Conservation (phyloP, 805 yeast genomes). For the Wickerhamia fluorescens region DNA sequence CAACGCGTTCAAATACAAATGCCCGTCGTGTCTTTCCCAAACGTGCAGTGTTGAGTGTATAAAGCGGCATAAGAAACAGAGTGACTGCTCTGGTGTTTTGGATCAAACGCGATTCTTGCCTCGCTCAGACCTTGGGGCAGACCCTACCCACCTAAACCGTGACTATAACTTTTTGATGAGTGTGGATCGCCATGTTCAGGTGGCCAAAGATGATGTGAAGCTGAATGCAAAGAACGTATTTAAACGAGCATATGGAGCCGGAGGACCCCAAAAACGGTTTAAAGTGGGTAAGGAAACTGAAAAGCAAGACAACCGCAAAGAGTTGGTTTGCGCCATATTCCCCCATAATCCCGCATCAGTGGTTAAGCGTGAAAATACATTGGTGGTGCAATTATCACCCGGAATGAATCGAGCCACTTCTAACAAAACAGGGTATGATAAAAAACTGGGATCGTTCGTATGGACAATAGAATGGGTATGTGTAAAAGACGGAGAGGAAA, state of each 20-base stretch:
- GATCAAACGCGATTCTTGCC: conserved; percentile 56
- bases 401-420: conserved; percentile 65
- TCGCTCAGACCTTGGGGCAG: conserved; percentile 34
- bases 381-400: conserved; percentile 52
- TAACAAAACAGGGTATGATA: conserved; percentile 69
- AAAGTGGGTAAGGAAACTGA: conserved; percentile 8
- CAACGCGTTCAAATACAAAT: conserved; percentile 53
- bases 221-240: conserved; percentile 36
- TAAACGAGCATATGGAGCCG: conserved; percentile 15
- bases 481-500: conserved; percentile 19
- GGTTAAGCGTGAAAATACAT: conserved; percentile 55
- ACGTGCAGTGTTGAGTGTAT: conserved; percentile 75
- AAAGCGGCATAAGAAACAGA: conserved; percentile 55
- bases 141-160: conserved; percentile 53
- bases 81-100: conserved; percentile 59
- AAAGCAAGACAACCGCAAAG: conserved; percentile 17
- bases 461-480: conserved; percentile 81
- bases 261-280: conserved; percentile 13
- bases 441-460: conserved; percentile 47
- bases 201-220: conserved; percentile 49
- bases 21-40: conserved; percentile 66
- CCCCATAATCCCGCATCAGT: conserved; percentile 21
- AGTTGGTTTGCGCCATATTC: conserved; percentile 14
- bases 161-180: conserved; percentile 72
- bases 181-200: conserved; percentile 52